Base-by-base conservation (phyloP, 2,329 filamentous ascomycete species). In the Microcera coccophila region DNA sequence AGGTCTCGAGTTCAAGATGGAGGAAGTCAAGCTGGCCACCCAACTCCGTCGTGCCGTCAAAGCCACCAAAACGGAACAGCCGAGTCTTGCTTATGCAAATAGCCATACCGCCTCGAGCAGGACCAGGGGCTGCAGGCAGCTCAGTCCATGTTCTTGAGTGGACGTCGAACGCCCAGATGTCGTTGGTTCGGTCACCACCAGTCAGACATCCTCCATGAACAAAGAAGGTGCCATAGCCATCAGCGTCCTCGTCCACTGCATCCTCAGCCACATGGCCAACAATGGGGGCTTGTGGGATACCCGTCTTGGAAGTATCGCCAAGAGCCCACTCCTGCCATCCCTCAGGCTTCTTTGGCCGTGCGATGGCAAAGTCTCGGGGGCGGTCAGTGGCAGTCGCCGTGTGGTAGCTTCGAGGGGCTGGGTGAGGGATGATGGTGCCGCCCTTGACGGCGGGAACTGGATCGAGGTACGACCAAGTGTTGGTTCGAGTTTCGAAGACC, bases 1-100 rank as follows among this genome's bases (percentile, higher is more conserved):
- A 78, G 20, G 68, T 69, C 53, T 78, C 76, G n/a, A 82, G 65
- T 15, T 66, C 72, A 9, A 84, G 70, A 41, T 76, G 72, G 15
- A 84, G 60, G 44, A 85, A 75, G 58, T 94, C 87, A 11, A 95
- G 59, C 45, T 75, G 73, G 0, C 85, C 87, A 14, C 87, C 87
- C 36, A 87, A 71, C 57, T 90, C 85, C 0, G 59, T 68, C 34
- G 74, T 69, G 1, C 85, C 87, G 61, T 91, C 85, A 54, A 84
- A 91, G 0, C 89, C 89, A 48, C 88, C 87, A 69, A 89, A 90
- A 20, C 88, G 77, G 66, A 84, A 94, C 5, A 95, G 63, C 18
- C 80, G 76, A 18, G 78, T 79, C 41, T 76, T 74, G 34, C 74
- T 74, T 39, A 83, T 75, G 1, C 82, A 79, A 19, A 94, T 79